Evolutionary conservation across 2,329 filamentous ascomycete genomes (phyloP), one percentile per base, ranked within the genome.

Genomic region (Chrysoporthe puriensis): DNA sequence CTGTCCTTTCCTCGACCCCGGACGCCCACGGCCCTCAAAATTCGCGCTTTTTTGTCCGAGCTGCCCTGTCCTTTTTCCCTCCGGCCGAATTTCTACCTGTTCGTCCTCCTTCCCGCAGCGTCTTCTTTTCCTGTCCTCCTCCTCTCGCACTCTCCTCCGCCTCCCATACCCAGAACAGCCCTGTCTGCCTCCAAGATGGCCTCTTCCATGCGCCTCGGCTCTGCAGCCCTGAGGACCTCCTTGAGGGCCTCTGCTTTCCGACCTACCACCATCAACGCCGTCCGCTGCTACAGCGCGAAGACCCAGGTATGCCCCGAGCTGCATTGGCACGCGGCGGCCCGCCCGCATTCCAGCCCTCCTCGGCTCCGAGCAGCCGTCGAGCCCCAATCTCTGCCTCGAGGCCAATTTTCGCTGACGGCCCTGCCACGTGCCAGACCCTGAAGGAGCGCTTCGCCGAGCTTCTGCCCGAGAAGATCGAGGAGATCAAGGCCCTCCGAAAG

Each of bases 401-500:
- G 66, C 71, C 66, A 26, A 26, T 43, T 61, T 69, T 72, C 66
- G 72, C 74, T 74, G 64, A 74, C 72, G 43, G 60, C 40, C 52
- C 64, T 70, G 62, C 44, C 57, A 34, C 43, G 65, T 42, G 65
- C 46, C 71, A 99, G 96, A 94, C 94, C 75, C 85, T 99, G 80
- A 99, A 99, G 88, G 96, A 99, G 82, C 95, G 94, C 79, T 98
- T 99, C 82, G 95, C 95, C 80, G 94, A 96, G 82, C 91, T 95
- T 78, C 87, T 99, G 72, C 96, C 96, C 76, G 93, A 90, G 81
- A 96, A 98, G 89, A 91, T 97, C 79, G 96, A 99, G 85, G 93
- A 78, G 89, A 94, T 99, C 87, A 99, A 99, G 93, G 90, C 93
- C 82, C 90, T 99, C 78, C 90, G 93, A 82, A 97, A 97, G 93